Percentiles rank a stretch among this genome's conserved stretches.
These are phyloP conservation scores for Lipomyces starkeyi DNA, from an alignment of 805 yeast genomes.

Conservation along the genomic window DNA sequence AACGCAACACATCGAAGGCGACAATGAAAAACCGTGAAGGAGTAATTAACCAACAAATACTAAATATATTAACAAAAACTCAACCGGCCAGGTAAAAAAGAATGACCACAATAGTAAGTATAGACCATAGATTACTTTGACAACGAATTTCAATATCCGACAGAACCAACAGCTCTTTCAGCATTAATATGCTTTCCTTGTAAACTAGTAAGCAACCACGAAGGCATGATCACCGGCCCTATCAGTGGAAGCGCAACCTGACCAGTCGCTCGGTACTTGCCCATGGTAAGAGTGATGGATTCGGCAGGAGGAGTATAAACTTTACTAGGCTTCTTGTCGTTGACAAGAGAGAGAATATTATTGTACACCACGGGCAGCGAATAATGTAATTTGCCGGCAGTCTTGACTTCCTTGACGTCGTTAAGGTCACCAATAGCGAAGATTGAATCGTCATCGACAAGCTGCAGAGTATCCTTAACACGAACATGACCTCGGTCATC, in stretches of 20 bases:
- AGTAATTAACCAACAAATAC: too few relatives aligned
- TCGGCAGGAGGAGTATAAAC: constrained; percentile 8
- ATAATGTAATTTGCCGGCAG: constrained; percentile 14
- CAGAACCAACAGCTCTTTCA: neutral
- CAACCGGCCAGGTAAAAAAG: too few relatives aligned
- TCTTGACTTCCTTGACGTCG: constrained; percentile 23
- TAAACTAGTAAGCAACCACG: neutral
- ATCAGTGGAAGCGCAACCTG: constrained; percentile 9
- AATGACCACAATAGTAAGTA: neutral
- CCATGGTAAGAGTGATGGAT: constrained; percentile 11
- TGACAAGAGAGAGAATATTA: constrained; percentile 15
- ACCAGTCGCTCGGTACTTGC: constrained; percentile 7
- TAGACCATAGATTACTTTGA: neutral
- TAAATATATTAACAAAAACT: too few relatives aligned
- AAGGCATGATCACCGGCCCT: constrained; percentile 8
- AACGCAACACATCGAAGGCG: too few relatives aligned
- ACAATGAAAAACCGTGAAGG: too few relatives aligned
- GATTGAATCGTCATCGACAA: constrained; percentile 19
- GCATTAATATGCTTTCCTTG: constrained; percentile 16
- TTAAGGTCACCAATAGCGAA: constrained; percentile 33
- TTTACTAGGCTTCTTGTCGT: constrained; percentile 2
- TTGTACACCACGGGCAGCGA: constrained; percentile 12
- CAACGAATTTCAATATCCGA: constrained; percentile 9
- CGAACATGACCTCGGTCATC: constrained; percentile 16
- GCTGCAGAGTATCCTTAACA: constrained; percentile 28